phyloP scores from a whole-genome alignment of 768 basidiomycete species.

The Rhodotorula babjevae region DNA sequence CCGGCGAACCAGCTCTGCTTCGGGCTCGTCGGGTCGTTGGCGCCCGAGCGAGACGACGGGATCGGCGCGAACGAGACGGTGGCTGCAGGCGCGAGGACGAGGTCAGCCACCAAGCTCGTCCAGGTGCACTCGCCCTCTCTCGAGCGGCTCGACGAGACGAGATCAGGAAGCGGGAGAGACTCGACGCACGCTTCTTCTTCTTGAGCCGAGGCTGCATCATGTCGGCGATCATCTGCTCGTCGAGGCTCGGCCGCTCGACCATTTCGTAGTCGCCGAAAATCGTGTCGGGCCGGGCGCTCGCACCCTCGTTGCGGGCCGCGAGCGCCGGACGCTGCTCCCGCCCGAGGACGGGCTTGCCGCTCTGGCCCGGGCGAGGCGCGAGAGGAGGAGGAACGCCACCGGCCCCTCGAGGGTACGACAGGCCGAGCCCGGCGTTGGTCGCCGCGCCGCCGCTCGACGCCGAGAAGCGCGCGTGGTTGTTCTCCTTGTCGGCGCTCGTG shows the following conservation, averaged over 20 bases:
- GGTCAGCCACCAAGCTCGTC: too few species aligned
- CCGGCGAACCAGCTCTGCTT: conserved; percentile 79
- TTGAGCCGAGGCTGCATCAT: conserved; percentile 11
- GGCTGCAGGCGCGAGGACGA: background rate
- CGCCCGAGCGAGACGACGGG: conserved; percentile 19
- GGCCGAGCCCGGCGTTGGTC: conserved; percentile 19
- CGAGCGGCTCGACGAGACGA: too few species aligned
- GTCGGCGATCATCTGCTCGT: conserved; percentile 8
- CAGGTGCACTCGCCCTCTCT: too few species aligned
- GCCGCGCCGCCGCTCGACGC: background rate
- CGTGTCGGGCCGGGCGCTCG: background rate
- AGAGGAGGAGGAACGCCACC: conserved; percentile 2
- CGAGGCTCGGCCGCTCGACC: conserved; percentile 32
- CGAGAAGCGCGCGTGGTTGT: conserved; percentile 1
- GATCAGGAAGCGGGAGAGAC: background rate
- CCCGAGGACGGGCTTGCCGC: background rate
- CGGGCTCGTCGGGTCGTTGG: conserved; percentile 48
- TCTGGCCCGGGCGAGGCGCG: conserved; percentile 14
- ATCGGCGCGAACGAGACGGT: conserved; percentile 29
- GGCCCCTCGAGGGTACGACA: conserved; percentile 5
- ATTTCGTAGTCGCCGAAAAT: conserved; percentile 24
- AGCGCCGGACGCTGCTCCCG: background rate
- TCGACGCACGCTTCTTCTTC: conserved; percentile 32
- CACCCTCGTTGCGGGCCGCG: conserved; percentile 1
- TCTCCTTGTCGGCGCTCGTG: conserved; percentile 29